These are phyloP conservation scores for Cryoendolithus antarcticus DNA, from an alignment of 2,329 filamentous ascomycete species.

Conservation along the genomic window DNA sequence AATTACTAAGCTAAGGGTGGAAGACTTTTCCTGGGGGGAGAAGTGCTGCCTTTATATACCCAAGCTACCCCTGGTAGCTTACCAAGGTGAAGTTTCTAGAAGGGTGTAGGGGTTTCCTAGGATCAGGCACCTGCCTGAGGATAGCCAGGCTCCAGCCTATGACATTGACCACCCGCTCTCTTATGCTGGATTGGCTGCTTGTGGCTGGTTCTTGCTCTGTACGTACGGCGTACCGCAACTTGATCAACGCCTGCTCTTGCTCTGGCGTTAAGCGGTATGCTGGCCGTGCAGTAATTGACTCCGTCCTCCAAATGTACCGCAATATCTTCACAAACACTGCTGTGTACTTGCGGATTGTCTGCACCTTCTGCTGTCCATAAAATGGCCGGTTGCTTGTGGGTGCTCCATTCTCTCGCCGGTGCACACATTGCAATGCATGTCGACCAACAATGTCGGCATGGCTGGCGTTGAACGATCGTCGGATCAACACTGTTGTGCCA, in stretches of 20 bases:
- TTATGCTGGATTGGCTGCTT: too few species aligned
- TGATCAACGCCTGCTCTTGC: slow-evolving; percentile 2
- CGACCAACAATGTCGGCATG: slow-evolving; percentile 1
- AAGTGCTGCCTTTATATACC: too few species aligned
- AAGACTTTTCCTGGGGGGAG: too few species aligned
- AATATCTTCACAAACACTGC: slow-evolving; percentile 1
- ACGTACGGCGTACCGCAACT: slow-evolving; percentile 1
- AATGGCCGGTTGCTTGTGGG: slow-evolving; percentile 2
- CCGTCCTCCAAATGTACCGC: slow-evolving; percentile 4
- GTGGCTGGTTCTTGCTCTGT: background rate
- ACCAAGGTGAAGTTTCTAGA: too few species aligned
- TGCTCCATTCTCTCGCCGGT: slow-evolving; percentile 1
- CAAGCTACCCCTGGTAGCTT: too few species aligned
- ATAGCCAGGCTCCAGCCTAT: too few species aligned
- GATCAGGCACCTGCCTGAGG: too few species aligned
- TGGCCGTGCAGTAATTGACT: slow-evolving; percentile 1
- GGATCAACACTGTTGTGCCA: slow-evolving; percentile 3
- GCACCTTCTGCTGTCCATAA: slow-evolving; percentile 3
- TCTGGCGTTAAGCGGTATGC: slow-evolving; percentile 1
- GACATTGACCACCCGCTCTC: background rate
- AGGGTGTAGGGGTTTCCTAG: too few species aligned
- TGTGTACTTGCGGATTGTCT: slow-evolving; percentile 3
- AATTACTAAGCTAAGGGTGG: too few species aligned
- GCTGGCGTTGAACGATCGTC: slow-evolving; percentile 1
- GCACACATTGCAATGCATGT: slow-evolving; percentile 1